These are phyloP conservation scores for Xylaria sp. DNA, from an alignment of 2,329 filamentous ascomycete species.

Conservation along the genomic window DNA sequence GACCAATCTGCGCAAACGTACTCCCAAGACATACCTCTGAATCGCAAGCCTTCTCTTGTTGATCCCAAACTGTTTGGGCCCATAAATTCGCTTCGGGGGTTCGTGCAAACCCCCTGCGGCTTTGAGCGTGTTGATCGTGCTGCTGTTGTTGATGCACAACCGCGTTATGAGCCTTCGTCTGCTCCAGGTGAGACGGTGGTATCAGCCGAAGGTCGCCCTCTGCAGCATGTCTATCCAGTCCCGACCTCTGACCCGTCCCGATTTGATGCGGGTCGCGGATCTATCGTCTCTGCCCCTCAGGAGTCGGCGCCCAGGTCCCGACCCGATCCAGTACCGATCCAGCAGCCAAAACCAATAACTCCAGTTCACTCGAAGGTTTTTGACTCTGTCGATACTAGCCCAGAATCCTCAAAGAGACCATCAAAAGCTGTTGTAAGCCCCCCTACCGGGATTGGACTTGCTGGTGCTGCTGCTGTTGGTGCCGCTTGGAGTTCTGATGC, in stretches of 20 bases:
- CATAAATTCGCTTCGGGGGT: slow-evolving; percentile 63
- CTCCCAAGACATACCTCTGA: slow-evolving; percentile 30
- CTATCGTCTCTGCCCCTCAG: slow-evolving; percentile 51
- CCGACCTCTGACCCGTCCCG: slow-evolving; percentile 68
- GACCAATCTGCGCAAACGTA: slow-evolving; percentile 31
- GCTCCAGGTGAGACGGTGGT: slow-evolving; percentile 44
- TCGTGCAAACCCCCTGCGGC: slow-evolving; percentile 61
- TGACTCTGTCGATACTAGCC: slow-evolving; percentile 52
- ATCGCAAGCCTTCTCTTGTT: slow-evolving; percentile 53
- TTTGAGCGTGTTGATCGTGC: slow-evolving; percentile 51
- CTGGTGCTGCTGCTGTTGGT: slow-evolving; percentile 56
- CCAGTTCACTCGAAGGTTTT: slow-evolving; percentile 75
- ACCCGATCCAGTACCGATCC: slow-evolving; percentile 70
- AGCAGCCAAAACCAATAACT: slow-evolving; percentile 81
- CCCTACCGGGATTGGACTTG: slow-evolving; percentile 54
- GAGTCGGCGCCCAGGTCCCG: slow-evolving; percentile 51
- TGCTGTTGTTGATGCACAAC: slow-evolving; percentile 29
- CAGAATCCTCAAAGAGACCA: slow-evolving; percentile 42
- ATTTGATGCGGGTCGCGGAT: slow-evolving; percentile 63
- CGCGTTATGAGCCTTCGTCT: slow-evolving; percentile 46
- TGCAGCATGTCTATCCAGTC: slow-evolving; percentile 71
- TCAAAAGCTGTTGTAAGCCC: slow-evolving; percentile 50
- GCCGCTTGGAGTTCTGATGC: slow-evolving; percentile 54
- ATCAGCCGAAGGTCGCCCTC: slow-evolving; percentile 45
- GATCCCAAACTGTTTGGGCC: slow-evolving; percentile 65